phyloP scores from a whole-genome alignment of 2,329 filamentous ascomycete genomes.

The Aspergillus viridinutans region DNA sequence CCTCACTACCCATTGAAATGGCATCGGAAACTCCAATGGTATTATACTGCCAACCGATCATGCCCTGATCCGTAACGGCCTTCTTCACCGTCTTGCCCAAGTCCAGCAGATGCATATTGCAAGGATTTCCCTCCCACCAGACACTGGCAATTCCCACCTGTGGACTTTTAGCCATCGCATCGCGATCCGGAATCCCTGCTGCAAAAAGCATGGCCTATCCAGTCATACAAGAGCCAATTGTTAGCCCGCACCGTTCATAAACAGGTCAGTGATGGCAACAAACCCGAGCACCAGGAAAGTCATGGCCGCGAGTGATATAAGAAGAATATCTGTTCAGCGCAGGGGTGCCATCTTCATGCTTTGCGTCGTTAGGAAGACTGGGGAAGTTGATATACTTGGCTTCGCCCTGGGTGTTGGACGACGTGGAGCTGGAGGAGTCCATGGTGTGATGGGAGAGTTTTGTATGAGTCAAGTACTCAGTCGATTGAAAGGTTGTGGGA shows the following conservation, averaged over 20 bases:
- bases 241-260: background rate
- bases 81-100: slow-evolving; percentile 84
- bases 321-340: slow-evolving; percentile 82
- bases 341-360: slow-evolving; percentile 53
- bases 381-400: slow-evolving; percentile 56
- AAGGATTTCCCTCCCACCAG: slow-evolving; percentile 98
- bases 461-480: slow-evolving; percentile 5
- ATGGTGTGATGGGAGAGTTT: slow-evolving; percentile 11
- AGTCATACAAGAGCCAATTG: background rate
- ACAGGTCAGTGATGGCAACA: slow-evolving; percentile 3
- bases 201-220: slow-evolving; percentile 87
- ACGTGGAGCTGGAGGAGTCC: slow-evolving; percentile 19
- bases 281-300: slow-evolving; percentile 87
- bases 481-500: background rate
- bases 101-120: slow-evolving; percentile 77
- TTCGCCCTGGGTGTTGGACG: slow-evolving; percentile 35
- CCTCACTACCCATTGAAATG: slow-evolving; percentile 93
- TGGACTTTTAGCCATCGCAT: slow-evolving; percentile 84
- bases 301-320: slow-evolving; percentile 75
- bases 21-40: slow-evolving; percentile 86
- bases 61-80: slow-evolving; percentile 71
- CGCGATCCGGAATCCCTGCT: slow-evolving; percentile 75
- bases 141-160: slow-evolving; percentile 89
- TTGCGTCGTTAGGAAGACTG: slow-evolving; percentile 50
- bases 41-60: slow-evolving; percentile 94